These are phyloP conservation scores for Penicillium digitatum DNA, from an alignment of 2,329 filamentous ascomycete genomes.

Conservation along the genomic window DNA sequence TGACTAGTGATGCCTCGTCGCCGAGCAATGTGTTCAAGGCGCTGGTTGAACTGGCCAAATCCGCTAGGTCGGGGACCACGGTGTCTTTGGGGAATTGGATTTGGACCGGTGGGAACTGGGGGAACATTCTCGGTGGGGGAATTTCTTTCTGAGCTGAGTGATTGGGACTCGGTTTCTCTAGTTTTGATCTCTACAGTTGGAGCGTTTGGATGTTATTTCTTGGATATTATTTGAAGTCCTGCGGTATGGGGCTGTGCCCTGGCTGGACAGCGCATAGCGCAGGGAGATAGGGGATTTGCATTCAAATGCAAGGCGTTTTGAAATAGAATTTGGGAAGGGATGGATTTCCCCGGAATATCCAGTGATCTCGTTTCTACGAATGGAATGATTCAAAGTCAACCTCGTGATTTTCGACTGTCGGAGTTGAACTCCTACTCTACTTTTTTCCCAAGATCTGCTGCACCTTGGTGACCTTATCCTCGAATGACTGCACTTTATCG, in stretches of 20 bases:
- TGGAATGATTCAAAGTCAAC: not conserved
- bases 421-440: not conserved
- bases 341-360: not conserved
- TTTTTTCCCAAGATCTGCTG: conserved; percentile 48
- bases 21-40: conserved; percentile 38
- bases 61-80: conserved; percentile 36
- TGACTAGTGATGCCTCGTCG: conserved; percentile 27
- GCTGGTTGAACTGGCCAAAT: conserved; percentile 36
- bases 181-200: not conserved
- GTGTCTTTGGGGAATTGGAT: conserved; percentile 44
- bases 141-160: conserved; percentile 29
- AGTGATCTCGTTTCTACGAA: not conserved
- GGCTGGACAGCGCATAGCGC: not conserved
- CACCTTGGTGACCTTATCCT: conserved; percentile 70
- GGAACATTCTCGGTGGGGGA: conserved; percentile 38
- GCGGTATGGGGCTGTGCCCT: not conserved
- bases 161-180: not conserved
- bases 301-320: not conserved
- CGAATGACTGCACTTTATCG: conserved; percentile 77
- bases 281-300: not conserved
- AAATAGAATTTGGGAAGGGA: not conserved
- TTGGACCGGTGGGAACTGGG: conserved; percentile 45
- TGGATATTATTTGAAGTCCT: not conserved
- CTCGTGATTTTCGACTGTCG: not conserved
- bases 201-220: not conserved